Percentiles rank a stretch among this genome's conserved stretches.
phyloP scores from a whole-genome alignment of 2,329 filamentous ascomycete species.

The Fusarium drepaniforme region DNA sequence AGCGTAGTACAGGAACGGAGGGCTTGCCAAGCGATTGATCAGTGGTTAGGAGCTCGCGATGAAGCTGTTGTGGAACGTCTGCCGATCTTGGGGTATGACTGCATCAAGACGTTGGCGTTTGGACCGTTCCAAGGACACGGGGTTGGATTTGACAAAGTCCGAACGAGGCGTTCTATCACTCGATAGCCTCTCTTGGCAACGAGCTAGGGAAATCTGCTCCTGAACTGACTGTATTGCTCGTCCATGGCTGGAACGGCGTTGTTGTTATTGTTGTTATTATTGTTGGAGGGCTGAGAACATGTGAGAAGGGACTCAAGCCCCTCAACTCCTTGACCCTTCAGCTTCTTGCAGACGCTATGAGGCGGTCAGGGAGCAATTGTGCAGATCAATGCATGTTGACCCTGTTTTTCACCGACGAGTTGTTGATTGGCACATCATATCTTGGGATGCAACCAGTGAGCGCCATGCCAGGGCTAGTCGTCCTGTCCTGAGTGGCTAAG shows the following conservation, averaged over 20 bases:
- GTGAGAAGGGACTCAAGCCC: neutral
- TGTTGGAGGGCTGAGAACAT: neutral
- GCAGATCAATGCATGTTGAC: neutral
- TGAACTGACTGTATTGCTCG: neutral
- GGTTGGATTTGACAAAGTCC: neutral
- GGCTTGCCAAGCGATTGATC: neutral
- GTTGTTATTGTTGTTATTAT: neutral
- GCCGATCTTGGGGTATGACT: constrained; percentile 17
- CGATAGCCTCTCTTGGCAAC: neutral
- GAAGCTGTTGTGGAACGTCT: constrained; percentile 29
- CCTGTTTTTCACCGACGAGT: neutral
- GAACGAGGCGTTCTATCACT: neutral
- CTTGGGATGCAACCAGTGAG: neutral
- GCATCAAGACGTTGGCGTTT: constrained; percentile 11
- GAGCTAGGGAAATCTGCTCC: neutral
- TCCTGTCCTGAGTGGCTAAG: neutral
- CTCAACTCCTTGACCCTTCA: neutral
- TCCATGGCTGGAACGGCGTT: neutral
- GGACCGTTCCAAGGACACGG: constrained; percentile 27
- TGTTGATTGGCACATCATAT: constrained; percentile 2
- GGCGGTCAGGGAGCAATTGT: neutral
- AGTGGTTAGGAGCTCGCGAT: neutral
- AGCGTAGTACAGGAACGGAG: neutral
- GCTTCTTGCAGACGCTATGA: neutral
- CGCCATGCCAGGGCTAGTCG: neutral